Conservation (phyloP, 768 basidiomycete species). For the Crassisporium funariophilum region DNA sequence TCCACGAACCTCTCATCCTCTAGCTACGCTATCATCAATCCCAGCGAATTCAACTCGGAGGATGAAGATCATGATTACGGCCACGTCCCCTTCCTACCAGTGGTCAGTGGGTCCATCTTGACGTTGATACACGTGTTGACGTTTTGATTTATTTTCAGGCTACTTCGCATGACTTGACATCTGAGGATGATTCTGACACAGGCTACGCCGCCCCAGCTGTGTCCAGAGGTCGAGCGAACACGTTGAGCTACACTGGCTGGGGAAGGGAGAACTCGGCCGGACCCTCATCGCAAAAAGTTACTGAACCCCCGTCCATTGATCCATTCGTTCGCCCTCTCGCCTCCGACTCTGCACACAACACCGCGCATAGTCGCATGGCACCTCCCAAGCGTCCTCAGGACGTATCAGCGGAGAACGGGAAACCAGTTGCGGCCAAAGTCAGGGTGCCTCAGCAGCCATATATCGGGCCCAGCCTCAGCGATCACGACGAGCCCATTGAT, state of each 20-base stretch:
- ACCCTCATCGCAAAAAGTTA: conserved; percentile 22
- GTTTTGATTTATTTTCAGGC: conserved; percentile 18
- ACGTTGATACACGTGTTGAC: conserved; percentile 17
- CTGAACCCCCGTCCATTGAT: conserved; percentile 12
- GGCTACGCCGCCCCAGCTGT: conserved; percentile 1
- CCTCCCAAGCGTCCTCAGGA: conserved; percentile 3
- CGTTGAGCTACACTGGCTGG: conserved; percentile 21
- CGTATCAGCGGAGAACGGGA: conserved; percentile 1
- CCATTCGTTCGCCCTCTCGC: conserved; percentile 12
- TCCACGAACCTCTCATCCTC: conserved; percentile 38
- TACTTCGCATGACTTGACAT: conserved; percentile 29
- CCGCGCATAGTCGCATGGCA: conserved; percentile 1
- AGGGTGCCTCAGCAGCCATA: conserved; percentile 31
- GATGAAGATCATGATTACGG: conserved; percentile 43
- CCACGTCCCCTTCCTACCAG: conserved; percentile 22
- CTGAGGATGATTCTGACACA: conserved; percentile 30
- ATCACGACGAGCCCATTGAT: conserved; percentile 30
- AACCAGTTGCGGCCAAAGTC: conserved; percentile 12
- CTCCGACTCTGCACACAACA: conserved; percentile 7
- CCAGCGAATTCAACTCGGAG: conserved; percentile 40
- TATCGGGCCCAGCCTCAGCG: conserved; percentile 37
- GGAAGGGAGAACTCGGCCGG: conserved; percentile 19
- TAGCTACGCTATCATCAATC: conserved; percentile 47
- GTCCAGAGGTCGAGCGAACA: conserved; percentile 6
- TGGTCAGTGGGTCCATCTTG: conserved; percentile 27